Evolutionary conservation across 2,329 filamentous ascomycete genomes (phyloP), one percentile per base, ranked within the genome.

Genomic region (Pezicula carpinea): DNA sequence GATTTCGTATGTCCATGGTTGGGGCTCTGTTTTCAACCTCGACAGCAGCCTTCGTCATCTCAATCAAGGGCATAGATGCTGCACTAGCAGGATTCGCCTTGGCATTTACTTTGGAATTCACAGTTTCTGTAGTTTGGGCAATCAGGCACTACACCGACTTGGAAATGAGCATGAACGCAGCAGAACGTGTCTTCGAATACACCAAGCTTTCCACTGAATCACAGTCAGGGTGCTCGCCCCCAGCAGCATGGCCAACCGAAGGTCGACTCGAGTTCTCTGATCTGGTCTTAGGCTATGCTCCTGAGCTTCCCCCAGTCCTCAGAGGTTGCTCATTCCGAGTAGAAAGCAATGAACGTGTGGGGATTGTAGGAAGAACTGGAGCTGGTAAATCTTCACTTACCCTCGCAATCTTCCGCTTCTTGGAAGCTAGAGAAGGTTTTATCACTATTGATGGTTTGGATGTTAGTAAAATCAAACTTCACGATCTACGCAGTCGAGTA

Each of bases 81-180:
- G 75, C 83, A 1, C 68, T 89, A 21, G 85, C 85, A 2, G 87
- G 87, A 0, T 90, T 91, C 57, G 84, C 85, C 0, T 68, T 91
- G 39, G 79, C 81, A 3, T 90, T 90, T 64, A 78, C 85, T 0
- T 69, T 90, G 34, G 78, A 84, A 47, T 87, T 88, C 59, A 77
- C 82, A 0, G 67, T 67, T 19, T 72, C 74, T 13, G 76, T 89
- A 49, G 74, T 82, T 39, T 83, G 76, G 75, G 73, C 78, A 0
- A 74, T 89, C 21, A 74, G 82, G 3, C 69, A 80, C 39, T 87
- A 86, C 60, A 76, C 84, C 0, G 80, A 77, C 49, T 69, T 88
- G 19, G 86, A 91, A 61, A 68, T 89, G 6, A 79, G 86, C 58
- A 89, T 90, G 83, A 89, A 89, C 59, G 78, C 85, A 0, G 80